Percentiles rank a stretch among this genome's conserved stretches.
phyloP scores from a whole-genome alignment of 1,284 basidiomycete species.

The Irpex sp. region DNA sequence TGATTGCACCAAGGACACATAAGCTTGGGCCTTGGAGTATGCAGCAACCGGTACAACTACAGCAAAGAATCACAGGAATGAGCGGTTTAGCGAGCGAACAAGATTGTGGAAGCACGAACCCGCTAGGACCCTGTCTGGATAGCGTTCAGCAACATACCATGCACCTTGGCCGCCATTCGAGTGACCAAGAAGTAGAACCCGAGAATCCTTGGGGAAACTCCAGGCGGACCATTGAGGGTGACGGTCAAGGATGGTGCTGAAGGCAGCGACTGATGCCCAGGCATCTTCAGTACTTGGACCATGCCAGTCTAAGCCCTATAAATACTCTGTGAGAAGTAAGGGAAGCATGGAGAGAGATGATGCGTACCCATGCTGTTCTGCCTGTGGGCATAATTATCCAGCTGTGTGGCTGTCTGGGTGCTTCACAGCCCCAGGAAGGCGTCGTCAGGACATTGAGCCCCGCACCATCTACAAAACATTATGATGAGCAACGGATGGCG shows the following conservation, averaged over 20 bases:
- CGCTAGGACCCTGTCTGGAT: slow-evolving; percentile 73
- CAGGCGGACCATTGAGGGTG: slow-evolving; percentile 38
- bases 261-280: slow-evolving; percentile 52
- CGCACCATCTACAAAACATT: slow-evolving; percentile 61
- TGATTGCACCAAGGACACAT: slow-evolving; percentile 71
- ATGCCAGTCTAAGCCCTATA: slow-evolving; percentile 83
- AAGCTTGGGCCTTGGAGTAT: slow-evolving; percentile 83
- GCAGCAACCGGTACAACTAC: slow-evolving; percentile 70
- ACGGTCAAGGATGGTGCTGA: slow-evolving; percentile 41
- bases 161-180: slow-evolving; percentile 93
- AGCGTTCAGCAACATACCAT: slow-evolving; percentile 75
- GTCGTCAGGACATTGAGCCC: slow-evolving; percentile 63
- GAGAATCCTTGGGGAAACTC: slow-evolving; percentile 34
- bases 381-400: slow-evolving; percentile 78
- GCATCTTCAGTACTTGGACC: slow-evolving; percentile 67
- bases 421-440: slow-evolving; percentile 55
- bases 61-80: not conserved
- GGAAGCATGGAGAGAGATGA: not conserved
- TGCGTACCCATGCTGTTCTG: slow-evolving; percentile 61
- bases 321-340: not conserved
- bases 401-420: slow-evolving; percentile 51
- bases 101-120: slow-evolving; percentile 32
- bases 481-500: not conserved
- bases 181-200: slow-evolving; percentile 74
- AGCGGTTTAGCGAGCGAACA: not conserved